Conservation (phyloP, 805 yeast genomes). For the Saccharomycopsis schoenii region DNA sequence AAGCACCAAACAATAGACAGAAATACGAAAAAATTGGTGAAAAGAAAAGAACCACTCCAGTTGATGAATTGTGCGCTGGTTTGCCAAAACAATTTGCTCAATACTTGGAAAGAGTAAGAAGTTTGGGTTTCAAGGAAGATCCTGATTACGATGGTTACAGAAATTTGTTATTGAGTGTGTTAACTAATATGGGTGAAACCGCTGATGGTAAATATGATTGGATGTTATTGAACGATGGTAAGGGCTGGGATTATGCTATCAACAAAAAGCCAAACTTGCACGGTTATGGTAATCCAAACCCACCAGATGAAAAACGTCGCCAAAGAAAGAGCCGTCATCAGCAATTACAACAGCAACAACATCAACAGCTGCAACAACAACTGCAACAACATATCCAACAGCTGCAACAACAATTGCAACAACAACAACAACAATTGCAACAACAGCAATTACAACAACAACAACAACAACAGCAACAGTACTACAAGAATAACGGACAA, state of each 20-base stretch:
- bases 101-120: constrained; percentile 81
- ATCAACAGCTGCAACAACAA: constrained; percentile 12
- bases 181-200: constrained; percentile 57
- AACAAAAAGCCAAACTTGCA: constrained; percentile 90
- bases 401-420: constrained; percentile 4
- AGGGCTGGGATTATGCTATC: constrained; percentile 87
- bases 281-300: constrained; percentile 94
- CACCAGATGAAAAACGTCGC: constrained; percentile 49
- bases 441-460: constrained; percentile 15
- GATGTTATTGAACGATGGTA: constrained; percentile 93
- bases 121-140: constrained; percentile 81
- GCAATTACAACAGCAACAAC: constrained; percentile 19
- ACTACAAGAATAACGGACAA: neutral
- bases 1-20: constrained; percentile 96
- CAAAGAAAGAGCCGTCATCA: constrained; percentile 27
- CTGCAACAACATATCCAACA: constrained; percentile 13
- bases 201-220: constrained; percentile 94
- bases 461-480: constrained; percentile 14
- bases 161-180: constrained; percentile 64
- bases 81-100: constrained; percentile 90
- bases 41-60: constrained; percentile 83
- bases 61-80: constrained; percentile 78
- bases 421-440: constrained; percentile 14
- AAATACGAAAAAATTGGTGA: constrained; percentile 97
- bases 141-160: constrained; percentile 90